Base-by-base conservation (phyloP, 805 yeast genomes). In the Ogataea parapolymorpha region DNA sequence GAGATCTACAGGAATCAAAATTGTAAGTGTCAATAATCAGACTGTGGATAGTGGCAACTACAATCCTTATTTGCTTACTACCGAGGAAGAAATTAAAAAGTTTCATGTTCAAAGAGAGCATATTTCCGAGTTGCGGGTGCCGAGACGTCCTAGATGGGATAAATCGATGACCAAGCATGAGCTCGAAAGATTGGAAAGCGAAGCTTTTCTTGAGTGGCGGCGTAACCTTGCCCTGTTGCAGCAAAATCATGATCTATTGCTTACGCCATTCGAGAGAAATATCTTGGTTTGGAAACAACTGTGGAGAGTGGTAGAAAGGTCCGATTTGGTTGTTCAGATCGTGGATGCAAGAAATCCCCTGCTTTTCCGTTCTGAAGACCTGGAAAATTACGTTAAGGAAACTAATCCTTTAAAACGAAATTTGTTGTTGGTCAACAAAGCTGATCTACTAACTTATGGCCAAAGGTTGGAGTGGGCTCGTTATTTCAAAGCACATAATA, bases 271-370 rank as follows among this genome's bases (percentile, higher is more conserved):
- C 59, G 99, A 93, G 69, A 80, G 99, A 69, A 93, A 93, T 62
- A 71, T 93, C 49, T 96, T 91, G 71, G 97, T 93, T 44, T 93
- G 99, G 99, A 81, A 93, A 60, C 99, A 93, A 66, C 70, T 93
- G 50, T 93, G 99, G 99, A 78, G 99, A 67, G 99, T 93, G 32
- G 85, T 89, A 17, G 99, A 93, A 64, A 79, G 98, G 59, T 86
- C 93, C 17, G 96, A 91, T 63, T 72, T 93, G 54, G 79, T 93
- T 28, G 97, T 93, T 5, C 99, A 93, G 62, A 93, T 93, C 68
- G 98, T 93, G 22, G 99, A 93, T 68, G 98, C 97, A 10, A 77
- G 99, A 66, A 89, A 87, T 59, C 99, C 99, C 5, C 66, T 90
- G 44, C 71, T 88, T 45, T 93, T 88, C 69, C 76, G 98, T 60